Evolutionary conservation across 2,329 filamentous ascomycete genomes (phyloP).

Genomic region (Trichoderma gracile): DNA sequence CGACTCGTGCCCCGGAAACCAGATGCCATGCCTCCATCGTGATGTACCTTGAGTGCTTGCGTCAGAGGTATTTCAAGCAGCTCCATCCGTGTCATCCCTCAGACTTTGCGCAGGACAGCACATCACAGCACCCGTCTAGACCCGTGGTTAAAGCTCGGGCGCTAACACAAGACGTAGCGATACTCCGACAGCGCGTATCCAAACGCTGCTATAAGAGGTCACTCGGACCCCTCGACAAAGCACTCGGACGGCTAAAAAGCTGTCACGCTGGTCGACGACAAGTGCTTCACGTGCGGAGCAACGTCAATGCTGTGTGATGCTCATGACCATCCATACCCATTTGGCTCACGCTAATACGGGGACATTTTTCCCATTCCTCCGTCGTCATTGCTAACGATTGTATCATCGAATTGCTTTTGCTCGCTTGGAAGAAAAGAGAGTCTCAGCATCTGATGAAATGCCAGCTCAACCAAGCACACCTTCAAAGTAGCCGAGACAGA

Average conservation of each 20-base stretch:
- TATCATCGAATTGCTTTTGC: too few relatives aligned
- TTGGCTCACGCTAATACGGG: neutral
- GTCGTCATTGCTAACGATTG: too few relatives aligned
- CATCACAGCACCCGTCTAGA: neutral
- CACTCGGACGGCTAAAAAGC: neutral
- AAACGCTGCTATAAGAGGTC: neutral
- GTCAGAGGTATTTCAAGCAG: neutral
- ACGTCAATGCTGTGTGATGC: constrained; percentile 14
- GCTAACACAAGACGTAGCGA: constrained; percentile 9
- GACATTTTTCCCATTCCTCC: too few relatives aligned
- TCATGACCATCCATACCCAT: constrained; percentile 11
- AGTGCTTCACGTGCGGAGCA: constrained; percentile 15
- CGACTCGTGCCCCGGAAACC: neutral
- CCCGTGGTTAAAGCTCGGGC: neutral
- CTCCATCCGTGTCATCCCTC: neutral
- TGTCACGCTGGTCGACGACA: constrained; percentile 6
- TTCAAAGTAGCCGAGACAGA: too few relatives aligned
- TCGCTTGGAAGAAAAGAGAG: neutral
- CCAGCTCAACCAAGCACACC: neutral
- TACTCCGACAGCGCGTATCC: constrained; percentile 1
- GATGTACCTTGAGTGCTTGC: neutral
- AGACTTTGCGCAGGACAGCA: neutral
- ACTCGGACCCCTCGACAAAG: neutral
- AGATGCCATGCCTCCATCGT: neutral
- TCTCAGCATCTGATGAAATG: neutral